phyloP scores from a whole-genome alignment of 2,329 filamentous ascomycete species.

The Lasiodiplodia sp. region DNA sequence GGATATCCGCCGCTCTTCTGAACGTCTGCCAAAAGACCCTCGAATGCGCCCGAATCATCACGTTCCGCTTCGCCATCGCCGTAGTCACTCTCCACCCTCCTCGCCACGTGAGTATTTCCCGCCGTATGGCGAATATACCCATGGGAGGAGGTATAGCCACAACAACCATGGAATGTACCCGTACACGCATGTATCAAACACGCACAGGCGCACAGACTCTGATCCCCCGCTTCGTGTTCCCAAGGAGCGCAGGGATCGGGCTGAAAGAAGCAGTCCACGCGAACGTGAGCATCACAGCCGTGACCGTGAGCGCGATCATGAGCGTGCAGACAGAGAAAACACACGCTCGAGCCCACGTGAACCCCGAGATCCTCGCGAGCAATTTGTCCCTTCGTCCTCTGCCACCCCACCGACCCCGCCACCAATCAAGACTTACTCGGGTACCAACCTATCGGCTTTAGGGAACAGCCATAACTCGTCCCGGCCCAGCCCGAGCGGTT shows the following conservation, averaged over 20 bases:
- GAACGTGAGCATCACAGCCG: conserved; percentile 22
- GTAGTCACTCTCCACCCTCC: conserved; percentile 52
- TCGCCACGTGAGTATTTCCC: conserved; percentile 50
- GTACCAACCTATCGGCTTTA: conserved; percentile 33
- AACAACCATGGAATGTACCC: conserved; percentile 17
- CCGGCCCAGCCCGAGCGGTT: conserved; percentile 36
- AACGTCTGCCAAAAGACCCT: conserved; percentile 3
- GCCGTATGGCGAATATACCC: conserved; percentile 39
- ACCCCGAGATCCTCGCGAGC: neutral
- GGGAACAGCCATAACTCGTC: conserved; percentile 29
- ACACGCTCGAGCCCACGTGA: conserved; percentile 14
- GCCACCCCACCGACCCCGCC: conserved; percentile 18
- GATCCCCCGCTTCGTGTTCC: conserved; percentile 16
- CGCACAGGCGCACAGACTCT: conserved; percentile 20
- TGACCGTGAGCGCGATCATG: conserved; percentile 12
- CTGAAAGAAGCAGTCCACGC: neutral
- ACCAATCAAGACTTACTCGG: conserved; percentile 28
- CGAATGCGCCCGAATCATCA: conserved; percentile 29
- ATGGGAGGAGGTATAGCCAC: conserved; percentile 32
- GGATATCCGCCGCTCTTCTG: conserved; percentile 1
- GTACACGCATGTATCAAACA: conserved; percentile 7
- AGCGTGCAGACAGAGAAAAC: conserved; percentile 1
- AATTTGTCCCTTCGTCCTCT: neutral
- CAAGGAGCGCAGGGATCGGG: conserved; percentile 8
- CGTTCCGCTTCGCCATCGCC: conserved; percentile 48